Conservation (phyloP, 2,329 filamentous ascomycete species). For the Xylaria sp. region DNA sequence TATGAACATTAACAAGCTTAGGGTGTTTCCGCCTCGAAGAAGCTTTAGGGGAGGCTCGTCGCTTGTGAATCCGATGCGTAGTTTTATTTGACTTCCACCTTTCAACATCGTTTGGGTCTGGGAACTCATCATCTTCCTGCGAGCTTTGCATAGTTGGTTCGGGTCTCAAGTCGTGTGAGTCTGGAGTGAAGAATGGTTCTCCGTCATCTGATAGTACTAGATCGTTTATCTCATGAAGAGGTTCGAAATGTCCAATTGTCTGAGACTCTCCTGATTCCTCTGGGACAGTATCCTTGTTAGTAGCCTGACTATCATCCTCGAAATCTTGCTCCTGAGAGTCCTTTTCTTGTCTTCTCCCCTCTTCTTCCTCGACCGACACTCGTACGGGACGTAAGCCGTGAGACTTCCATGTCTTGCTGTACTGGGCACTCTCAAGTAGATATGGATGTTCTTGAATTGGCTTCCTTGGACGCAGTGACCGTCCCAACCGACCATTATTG, state of each 20-base stretch:
- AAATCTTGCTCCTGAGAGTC: constrained; percentile 64
- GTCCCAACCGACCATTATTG: constrained; percentile 45
- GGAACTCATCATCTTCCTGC: constrained; percentile 49
- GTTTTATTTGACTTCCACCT: constrained; percentile 45
- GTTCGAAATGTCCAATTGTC: constrained; percentile 32
- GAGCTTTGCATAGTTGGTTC: constrained; percentile 41
- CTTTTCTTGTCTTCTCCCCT: constrained; percentile 52
- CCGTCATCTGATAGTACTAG: constrained; percentile 37
- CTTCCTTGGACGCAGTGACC: constrained; percentile 68
- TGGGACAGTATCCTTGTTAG: constrained; percentile 43
- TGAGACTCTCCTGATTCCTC: constrained; percentile 54
- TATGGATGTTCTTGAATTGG: constrained; percentile 72
- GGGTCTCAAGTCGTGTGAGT: constrained; percentile 4
- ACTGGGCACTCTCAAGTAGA: constrained; percentile 65
- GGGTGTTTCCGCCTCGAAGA: constrained; percentile 45
- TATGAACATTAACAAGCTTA: constrained; percentile 37
- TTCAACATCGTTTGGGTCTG: constrained; percentile 47
- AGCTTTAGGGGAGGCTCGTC: constrained; percentile 46
- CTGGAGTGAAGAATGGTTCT: constrained; percentile 37
- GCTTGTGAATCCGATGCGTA: constrained; percentile 38
- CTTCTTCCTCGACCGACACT: constrained; percentile 52
- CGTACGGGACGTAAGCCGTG: constrained; percentile 66
- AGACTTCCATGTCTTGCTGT: constrained; percentile 63
- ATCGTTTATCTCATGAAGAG: constrained; percentile 40
- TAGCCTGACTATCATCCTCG: constrained; percentile 62